A percentile compares a stretch with the other conserved stretches of the same genome.
Evolutionary conservation across 768 basidiomycete species (phyloP).

Genomic region (Kwoniella shandongensis): DNA sequence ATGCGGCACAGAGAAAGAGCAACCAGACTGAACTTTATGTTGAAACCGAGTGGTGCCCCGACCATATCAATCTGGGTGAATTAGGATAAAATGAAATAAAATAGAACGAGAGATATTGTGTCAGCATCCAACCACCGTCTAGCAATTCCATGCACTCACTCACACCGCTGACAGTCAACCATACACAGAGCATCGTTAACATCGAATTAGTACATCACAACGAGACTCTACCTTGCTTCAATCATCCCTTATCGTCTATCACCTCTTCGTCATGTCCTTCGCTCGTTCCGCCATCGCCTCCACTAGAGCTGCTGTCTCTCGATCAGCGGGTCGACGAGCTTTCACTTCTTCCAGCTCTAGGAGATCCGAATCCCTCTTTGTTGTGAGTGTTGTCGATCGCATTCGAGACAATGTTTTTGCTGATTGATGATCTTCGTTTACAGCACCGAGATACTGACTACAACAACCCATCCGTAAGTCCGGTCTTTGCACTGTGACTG

Average conservation of each 20-base stretch:
- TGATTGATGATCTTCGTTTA: not conserved
- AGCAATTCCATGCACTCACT: conserved; percentile 1
- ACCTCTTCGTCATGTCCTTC: conserved; percentile 21
- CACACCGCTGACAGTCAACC: not conserved
- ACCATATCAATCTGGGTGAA: not conserved
- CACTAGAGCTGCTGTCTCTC: conserved; percentile 14
- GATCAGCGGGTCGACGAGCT: conserved; percentile 34
- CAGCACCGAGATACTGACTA: conserved; percentile 93
- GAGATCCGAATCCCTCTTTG: conserved; percentile 80
- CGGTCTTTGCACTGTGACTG: too few relatives aligned
- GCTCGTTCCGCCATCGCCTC: conserved; percentile 29
- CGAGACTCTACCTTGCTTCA: not conserved
- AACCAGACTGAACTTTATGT: too few relatives aligned
- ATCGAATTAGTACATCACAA: not conserved
- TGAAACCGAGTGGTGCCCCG: conserved; percentile 6
- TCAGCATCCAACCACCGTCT: conserved; percentile 5
- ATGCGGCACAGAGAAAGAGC: conserved; percentile 3
- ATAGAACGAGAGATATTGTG: not conserved
- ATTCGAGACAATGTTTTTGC: not conserved
- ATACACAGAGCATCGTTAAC: not conserved
- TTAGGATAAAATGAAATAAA: conserved; percentile 21
- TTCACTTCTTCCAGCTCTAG: conserved; percentile 57
- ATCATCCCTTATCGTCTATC: not conserved
- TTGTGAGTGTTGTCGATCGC: conserved; percentile 60
- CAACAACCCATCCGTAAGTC: conserved; percentile 81